Evolutionary conservation across 129 eudicot species (phyloP).

Genomic region (Flaveria trinervia): DNA sequence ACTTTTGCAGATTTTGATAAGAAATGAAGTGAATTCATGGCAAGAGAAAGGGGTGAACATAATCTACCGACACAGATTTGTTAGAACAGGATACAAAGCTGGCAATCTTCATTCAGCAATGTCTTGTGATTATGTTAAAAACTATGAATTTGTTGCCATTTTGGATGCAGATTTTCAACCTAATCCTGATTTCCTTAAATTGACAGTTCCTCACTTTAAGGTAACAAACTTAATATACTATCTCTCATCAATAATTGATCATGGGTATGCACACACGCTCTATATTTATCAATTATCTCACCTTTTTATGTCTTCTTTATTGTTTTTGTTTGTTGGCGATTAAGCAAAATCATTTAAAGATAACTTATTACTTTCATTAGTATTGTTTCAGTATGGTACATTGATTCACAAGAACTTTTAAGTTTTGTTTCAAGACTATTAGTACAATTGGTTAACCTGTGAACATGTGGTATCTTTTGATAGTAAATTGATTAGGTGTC

Average conservation of each 20-base stretch:
- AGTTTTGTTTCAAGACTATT: background rate
- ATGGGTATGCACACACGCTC: conserved; percentile 23
- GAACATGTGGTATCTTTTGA: no score
- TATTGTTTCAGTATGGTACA: background rate
- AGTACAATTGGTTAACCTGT: background rate
- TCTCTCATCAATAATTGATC: conserved; percentile 35
- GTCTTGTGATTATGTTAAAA: conserved; percentile 89
- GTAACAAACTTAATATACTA: conserved; percentile 41
- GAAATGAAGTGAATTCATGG: conserved; percentile 66
- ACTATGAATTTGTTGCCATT: conserved; percentile 85
- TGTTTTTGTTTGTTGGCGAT: conserved; percentile 16
- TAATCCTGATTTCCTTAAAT: conserved; percentile 71
- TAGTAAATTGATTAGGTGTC: background rate
- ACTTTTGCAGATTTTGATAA: conserved; percentile 55
- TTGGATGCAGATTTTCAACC: conserved; percentile 96
- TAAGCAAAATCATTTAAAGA: conserved; percentile 25
- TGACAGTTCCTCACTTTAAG: conserved; percentile 81
- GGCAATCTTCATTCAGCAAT: conserved; percentile 92
- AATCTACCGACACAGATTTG: conserved; percentile 72
- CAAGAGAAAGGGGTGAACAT: conserved; percentile 76
- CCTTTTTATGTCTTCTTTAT: conserved; percentile 23
- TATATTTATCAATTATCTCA: conserved; percentile 24
- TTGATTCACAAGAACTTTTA: background rate
- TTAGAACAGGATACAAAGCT: conserved; percentile 88
- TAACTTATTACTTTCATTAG: background rate